Percentiles rank a stretch among this genome's conserved stretches.
Evolutionary conservation across 345 rosid genomes (phyloP).

Genomic region (Triadica sebifera): DNA sequence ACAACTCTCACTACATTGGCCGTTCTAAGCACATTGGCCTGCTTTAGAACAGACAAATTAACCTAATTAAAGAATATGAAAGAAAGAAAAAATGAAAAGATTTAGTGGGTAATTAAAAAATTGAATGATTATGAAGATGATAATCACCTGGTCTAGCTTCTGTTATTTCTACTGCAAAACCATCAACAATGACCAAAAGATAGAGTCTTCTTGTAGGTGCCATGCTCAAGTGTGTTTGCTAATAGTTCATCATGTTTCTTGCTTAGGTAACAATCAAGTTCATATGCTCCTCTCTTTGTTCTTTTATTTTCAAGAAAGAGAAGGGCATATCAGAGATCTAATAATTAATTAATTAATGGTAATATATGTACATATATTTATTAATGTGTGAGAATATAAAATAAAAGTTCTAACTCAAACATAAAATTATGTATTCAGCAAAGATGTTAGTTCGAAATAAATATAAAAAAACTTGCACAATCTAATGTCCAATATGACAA

Average conservation of each 20-base stretch:
- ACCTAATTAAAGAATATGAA: neutral
- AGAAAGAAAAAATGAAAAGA: neutral
- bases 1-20: slow-evolving; percentile 67
- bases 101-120: too few relatives aligned
- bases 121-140: neutral
- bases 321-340: neutral
- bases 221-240: slow-evolving; percentile 47
- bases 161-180: slow-evolving; percentile 69
- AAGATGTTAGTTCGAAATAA: too few relatives aligned
- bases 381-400: too few relatives aligned
- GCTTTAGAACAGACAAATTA: slow-evolving; percentile 11
- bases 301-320: slow-evolving; percentile 16
- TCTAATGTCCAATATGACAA: too few relatives aligned
- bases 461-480: too few relatives aligned
- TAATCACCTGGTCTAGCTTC: slow-evolving; percentile 59
- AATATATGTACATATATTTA: too few relatives aligned
- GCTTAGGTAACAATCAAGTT: slow-evolving; percentile 64
- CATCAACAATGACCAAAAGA: slow-evolving; percentile 76
- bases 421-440: too few relatives aligned
- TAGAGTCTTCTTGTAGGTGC: slow-evolving; percentile 59
- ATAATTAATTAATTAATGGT: too few relatives aligned
- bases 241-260: slow-evolving; percentile 67
- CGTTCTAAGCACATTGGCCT: slow-evolving; percentile 72
- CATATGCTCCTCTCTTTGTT: slow-evolving; percentile 48
- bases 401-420: too few relatives aligned